Evolutionary conservation across 179 eudicot species (phyloP).

Genomic region (Gypsophila paniculata): DNA sequence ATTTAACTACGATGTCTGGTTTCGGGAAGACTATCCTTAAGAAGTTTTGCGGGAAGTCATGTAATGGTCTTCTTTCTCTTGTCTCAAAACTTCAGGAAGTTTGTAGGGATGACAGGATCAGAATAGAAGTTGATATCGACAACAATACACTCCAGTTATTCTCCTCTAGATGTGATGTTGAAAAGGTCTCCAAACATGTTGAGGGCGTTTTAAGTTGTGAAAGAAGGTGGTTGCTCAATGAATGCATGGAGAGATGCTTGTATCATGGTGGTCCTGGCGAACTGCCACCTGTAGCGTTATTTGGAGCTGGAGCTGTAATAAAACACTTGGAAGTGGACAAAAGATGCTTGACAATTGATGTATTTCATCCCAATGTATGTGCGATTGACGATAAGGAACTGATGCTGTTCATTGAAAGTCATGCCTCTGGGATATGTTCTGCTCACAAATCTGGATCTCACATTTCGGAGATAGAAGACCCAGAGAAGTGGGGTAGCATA

Average conservation of each 20-base stretch:
- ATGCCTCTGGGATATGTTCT: slow-evolving; percentile 50
- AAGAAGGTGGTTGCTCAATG: slow-evolving; percentile 56
- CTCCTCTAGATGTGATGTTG: slow-evolving; percentile 52
- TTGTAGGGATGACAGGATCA: slow-evolving; percentile 57
- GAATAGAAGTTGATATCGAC: slow-evolving; percentile 59
- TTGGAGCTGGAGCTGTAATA: slow-evolving; percentile 90
- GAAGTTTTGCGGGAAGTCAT: slow-evolving; percentile 69
- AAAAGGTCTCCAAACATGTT: slow-evolving; percentile 40
- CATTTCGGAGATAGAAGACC: slow-evolving; percentile 44
- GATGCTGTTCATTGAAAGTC: slow-evolving; percentile 42
- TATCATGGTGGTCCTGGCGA: slow-evolving; percentile 59
- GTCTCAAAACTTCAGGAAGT: slow-evolving; percentile 41
- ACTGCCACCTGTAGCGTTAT: slow-evolving; percentile 65
- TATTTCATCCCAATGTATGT: slow-evolving; percentile 42
- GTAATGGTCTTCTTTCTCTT: slow-evolving; percentile 37
- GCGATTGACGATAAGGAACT: slow-evolving; percentile 68
- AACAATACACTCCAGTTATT: slow-evolving; percentile 48
- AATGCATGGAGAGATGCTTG: slow-evolving; percentile 69
- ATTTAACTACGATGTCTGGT: slow-evolving; percentile 44
- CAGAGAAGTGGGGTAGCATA: slow-evolving; percentile 73
- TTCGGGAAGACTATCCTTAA: slow-evolving; percentile 57
- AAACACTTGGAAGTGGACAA: slow-evolving; percentile 85
- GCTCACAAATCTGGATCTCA: slow-evolving; percentile 43
- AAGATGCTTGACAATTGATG: slow-evolving; percentile 71
- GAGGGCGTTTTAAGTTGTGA: slow-evolving; percentile 48